Evolutionary conservation across 495 filamentous ascomycete genomes (phyloP).

Genomic region (Tirmania nivea): DNA sequence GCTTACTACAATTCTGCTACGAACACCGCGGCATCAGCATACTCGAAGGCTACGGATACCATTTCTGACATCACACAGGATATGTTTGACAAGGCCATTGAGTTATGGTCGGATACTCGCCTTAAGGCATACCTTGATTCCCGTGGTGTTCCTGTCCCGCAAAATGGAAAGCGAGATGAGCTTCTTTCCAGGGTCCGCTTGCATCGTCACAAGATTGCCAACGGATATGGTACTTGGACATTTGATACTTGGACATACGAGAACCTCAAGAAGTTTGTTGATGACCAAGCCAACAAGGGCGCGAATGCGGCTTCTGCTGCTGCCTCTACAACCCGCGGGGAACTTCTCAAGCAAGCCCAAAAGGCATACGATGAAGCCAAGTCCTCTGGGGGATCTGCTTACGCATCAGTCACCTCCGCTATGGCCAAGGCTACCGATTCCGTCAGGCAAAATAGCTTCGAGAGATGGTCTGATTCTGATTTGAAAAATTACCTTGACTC

Average conservation of each 20-base stretch:
- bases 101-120: conserved; percentile 40
- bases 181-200: conserved; percentile 54
- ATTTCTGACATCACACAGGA: conserved; percentile 40
- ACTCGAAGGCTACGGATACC: conserved; percentile 52
- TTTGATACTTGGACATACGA: conserved; percentile 67
- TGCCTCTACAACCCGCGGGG: conserved; percentile 37
- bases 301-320: conserved; percentile 32
- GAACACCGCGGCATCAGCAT: conserved; percentile 53
- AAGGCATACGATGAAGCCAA: conserved; percentile 35
- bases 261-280: conserved; percentile 52
- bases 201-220: conserved; percentile 48
- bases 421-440: conserved; percentile 43
- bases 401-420: conserved; percentile 54
- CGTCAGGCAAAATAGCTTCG: conserved; percentile 49
- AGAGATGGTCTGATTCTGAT: conserved; percentile 63
- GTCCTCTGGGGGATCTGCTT: conserved; percentile 36
- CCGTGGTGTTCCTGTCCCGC: conserved; percentile 49
- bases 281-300: conserved; percentile 45
- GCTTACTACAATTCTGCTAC: conserved; percentile 31
- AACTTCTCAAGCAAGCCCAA: conserved; percentile 46
- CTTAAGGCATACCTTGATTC: conserved; percentile 60
- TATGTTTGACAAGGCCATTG: conserved; percentile 41
- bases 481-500: conserved; percentile 64
- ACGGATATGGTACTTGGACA: conserved; percentile 55
- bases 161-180: conserved; percentile 54